A percentile compares a stretch with the other conserved stretches of the same genome.
These are phyloP conservation scores for Hansenula sp. DNA, from an alignment of 1,139 yeast species.

Conservation along the genomic window DNA sequence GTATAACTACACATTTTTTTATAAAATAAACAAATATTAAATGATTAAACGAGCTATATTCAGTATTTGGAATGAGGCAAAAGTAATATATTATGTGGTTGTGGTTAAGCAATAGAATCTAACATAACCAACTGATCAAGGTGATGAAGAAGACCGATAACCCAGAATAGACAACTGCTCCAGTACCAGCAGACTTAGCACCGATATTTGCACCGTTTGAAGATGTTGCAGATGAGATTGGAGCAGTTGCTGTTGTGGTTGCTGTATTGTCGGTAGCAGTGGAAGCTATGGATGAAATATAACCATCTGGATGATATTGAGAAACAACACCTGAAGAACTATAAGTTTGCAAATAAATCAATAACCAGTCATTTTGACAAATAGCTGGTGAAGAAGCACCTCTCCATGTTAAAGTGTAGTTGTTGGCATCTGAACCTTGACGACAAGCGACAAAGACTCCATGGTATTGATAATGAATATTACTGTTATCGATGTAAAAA, in stretches of 20 bases:
- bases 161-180: constrained; percentile 1
- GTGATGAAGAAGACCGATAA: background rate
- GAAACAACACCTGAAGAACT: constrained; percentile 7
- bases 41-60: too few relatives aligned
- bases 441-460: constrained; percentile 18
- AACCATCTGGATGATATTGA: constrained; percentile 14
- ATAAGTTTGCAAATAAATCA: constrained; percentile 13
- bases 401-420: constrained; percentile 18
- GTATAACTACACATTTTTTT: too few relatives aligned
- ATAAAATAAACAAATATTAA: too few relatives aligned
- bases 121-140: background rate
- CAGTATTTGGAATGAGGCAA: too few relatives aligned
- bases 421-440: constrained; percentile 1
- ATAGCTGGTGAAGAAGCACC: constrained; percentile 17
- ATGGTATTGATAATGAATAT: constrained; percentile 14
- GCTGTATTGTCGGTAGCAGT: constrained; percentile 17
- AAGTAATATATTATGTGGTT: too few relatives aligned
- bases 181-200: constrained; percentile 3
- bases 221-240: constrained; percentile 3
- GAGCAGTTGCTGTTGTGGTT: constrained; percentile 10
- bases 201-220: constrained; percentile 1
- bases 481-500: constrained; percentile 8
- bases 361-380: constrained; percentile 14
- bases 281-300: constrained; percentile 12
- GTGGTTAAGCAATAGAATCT: too few relatives aligned